Evolutionary conservation across 495 filamentous ascomycete genomes (phyloP).

Genomic region (Penicillium flavigenum): DNA sequence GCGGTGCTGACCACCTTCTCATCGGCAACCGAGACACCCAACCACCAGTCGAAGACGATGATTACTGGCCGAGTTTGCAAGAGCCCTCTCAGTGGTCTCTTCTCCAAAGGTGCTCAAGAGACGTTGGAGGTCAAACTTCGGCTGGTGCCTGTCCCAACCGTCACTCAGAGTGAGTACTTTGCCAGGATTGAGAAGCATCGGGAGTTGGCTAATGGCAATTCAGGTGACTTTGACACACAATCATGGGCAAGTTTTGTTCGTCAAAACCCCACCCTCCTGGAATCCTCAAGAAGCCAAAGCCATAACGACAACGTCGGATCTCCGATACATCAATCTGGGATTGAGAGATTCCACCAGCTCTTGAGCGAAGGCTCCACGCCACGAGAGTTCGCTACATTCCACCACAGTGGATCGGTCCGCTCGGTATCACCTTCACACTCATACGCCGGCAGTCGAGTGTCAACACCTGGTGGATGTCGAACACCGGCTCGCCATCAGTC

Average conservation of each 20-base stretch:
- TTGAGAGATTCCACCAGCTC: constrained; percentile 52
- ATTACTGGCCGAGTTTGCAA: constrained; percentile 89
- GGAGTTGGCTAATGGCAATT: constrained; percentile 58
- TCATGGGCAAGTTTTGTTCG: constrained; percentile 66
- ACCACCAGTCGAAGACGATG: constrained; percentile 65
- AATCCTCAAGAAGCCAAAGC: constrained; percentile 30
- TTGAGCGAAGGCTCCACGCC: constrained; percentile 48
- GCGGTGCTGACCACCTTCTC: constrained; percentile 69
- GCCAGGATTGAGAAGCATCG: constrained; percentile 62
- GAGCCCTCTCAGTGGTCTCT: constrained; percentile 71
- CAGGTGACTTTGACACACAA: constrained; percentile 65
- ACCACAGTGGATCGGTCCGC: constrained; percentile 33
- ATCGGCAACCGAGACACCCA: constrained; percentile 53
- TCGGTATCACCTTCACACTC: constrained; percentile 42
- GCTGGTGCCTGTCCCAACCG: constrained; percentile 76
- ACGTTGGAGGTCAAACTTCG: constrained; percentile 93
- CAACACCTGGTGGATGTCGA: constrained; percentile 36
- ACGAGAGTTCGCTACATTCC: constrained; percentile 39
- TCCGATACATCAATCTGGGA: constrained; percentile 53
- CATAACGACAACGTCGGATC: constrained; percentile 36
- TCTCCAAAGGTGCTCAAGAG: constrained; percentile 80
- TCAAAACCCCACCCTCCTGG: constrained; percentile 54
- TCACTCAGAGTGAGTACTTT: constrained; percentile 67
- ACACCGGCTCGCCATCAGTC: constrained; percentile 30
- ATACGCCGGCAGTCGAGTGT: constrained; percentile 37